These are phyloP conservation scores for Ophiostoma perfectum DNA, from an alignment of 2,329 filamentous ascomycete species.

Conservation along the genomic window DNA sequence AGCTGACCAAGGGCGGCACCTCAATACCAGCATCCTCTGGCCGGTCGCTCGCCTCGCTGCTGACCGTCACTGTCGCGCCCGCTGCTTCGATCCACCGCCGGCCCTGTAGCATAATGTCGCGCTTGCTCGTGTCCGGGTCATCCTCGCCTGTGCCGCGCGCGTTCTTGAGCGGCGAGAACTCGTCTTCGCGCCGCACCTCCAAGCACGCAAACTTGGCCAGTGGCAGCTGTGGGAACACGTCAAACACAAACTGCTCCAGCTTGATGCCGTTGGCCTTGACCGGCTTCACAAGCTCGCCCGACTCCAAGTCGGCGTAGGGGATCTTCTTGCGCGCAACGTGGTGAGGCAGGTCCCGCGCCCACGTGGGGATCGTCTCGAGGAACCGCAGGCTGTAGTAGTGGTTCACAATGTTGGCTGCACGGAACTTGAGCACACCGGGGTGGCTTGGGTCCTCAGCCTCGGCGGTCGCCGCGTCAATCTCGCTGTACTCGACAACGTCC, in stretches of 20 bases:
- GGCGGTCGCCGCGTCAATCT: conserved; percentile 85
- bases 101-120: conserved; percentile 85
- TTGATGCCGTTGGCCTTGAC: conserved; percentile 97
- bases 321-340: conserved; percentile 99
- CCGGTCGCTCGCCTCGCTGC: conserved; percentile 28
- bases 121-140: conserved; percentile 86
- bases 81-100: conserved; percentile 76
- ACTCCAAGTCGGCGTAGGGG: conserved; percentile 69
- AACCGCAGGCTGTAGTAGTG: conserved; percentile 98
- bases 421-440: conserved; percentile 80
- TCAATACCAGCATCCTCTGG: conserved; percentile 68
- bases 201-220: conserved; percentile 90
- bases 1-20: conserved; percentile 88
- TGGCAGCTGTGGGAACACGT: conserved; percentile 85
- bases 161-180: conserved; percentile 98
- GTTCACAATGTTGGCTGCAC: conserved; percentile 98
- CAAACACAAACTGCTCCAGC: conserved; percentile 98
- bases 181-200: conserved; percentile 93
- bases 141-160: conserved; percentile 78
- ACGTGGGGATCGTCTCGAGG: conserved; percentile 82
- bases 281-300: conserved; percentile 78
- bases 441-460: conserved; percentile 82
- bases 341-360: conserved; percentile 81
- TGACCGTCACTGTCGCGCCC: conserved; percentile 61
- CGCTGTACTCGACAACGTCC: conserved; percentile 97